A percentile compares a stretch with the other conserved stretches of the same genome.
Evolutionary conservation across 495 filamentous ascomycete species (phyloP).

Genomic region (Xylaria scruposa): DNA sequence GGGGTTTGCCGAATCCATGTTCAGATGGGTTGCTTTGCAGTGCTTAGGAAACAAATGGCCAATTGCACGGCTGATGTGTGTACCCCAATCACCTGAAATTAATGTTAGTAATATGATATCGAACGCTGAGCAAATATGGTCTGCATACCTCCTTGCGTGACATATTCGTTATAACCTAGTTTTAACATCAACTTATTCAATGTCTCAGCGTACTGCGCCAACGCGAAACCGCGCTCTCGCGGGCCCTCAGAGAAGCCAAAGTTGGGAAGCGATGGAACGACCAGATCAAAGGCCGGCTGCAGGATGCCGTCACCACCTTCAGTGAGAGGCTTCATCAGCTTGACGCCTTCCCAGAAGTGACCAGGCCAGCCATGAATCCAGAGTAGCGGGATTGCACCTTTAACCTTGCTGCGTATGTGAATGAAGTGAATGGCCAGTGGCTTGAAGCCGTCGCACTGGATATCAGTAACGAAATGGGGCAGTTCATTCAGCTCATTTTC

Average conservation of each 20-base stretch:
- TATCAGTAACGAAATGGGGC: slow-evolving; percentile 61
- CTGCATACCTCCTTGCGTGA: slow-evolving; percentile 52
- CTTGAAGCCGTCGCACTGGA: slow-evolving; percentile 54
- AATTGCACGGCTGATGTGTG: slow-evolving; percentile 64
- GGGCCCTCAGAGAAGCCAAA: slow-evolving; percentile 68
- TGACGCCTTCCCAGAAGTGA: slow-evolving; percentile 69
- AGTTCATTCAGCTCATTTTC: slow-evolving; percentile 60
- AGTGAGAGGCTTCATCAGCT: slow-evolving; percentile 64
- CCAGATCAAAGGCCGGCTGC: slow-evolving; percentile 65
- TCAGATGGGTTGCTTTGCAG: slow-evolving; percentile 69
- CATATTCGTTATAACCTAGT: slow-evolving; percentile 69
- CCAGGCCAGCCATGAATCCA: slow-evolving; percentile 73
- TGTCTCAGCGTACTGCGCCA: slow-evolving; percentile 65
- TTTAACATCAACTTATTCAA: slow-evolving; percentile 69
- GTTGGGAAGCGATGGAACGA: slow-evolving; percentile 71
- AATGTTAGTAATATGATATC: slow-evolving; percentile 6
- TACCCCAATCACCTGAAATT: slow-evolving; percentile 68
- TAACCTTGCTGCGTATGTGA: slow-evolving; percentile 58
- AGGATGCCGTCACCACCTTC: slow-evolving; percentile 46
- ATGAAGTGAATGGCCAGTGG: slow-evolving; percentile 59
- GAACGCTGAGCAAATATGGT: slow-evolving; percentile 26
- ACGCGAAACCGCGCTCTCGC: slow-evolving; percentile 60
- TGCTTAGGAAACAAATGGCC: slow-evolving; percentile 61
- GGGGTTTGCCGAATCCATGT: slow-evolving; percentile 55
- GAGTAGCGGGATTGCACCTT: slow-evolving; percentile 61